A percentile compares a stretch with the other conserved stretches of the same genome.
These are phyloP conservation scores for Komagataella ulmi DNA, from an alignment of 805 yeast species.

Conservation along the genomic window DNA sequence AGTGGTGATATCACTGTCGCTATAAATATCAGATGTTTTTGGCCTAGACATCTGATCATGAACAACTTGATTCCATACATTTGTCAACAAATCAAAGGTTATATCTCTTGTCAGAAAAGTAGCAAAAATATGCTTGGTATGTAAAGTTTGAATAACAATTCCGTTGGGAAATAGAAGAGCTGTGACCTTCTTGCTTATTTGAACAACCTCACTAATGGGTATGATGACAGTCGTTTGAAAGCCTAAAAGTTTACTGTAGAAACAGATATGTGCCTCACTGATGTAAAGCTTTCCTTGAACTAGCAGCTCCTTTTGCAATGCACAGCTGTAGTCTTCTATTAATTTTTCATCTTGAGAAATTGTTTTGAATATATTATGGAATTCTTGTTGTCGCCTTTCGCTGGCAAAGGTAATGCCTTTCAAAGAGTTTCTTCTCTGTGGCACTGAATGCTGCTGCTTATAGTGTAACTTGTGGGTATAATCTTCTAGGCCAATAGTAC, in stretches of 20 bases:
- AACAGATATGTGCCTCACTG: slow-evolving; percentile 40
- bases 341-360: slow-evolving; percentile 36
- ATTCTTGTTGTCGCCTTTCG: slow-evolving; percentile 42
- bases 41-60: slow-evolving; percentile 7
- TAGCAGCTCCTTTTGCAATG: slow-evolving; percentile 49
- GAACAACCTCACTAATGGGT: slow-evolving; percentile 48
- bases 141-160: slow-evolving; percentile 46
- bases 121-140: slow-evolving; percentile 51
- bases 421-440: not conserved
- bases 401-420: slow-evolving; percentile 14
- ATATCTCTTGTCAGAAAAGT: slow-evolving; percentile 50
- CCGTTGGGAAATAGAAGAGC: slow-evolving; percentile 64
- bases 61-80: slow-evolving; percentile 43
- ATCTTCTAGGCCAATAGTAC: not conserved
- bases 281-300: slow-evolving; percentile 56
- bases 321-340: slow-evolving; percentile 54
- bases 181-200: slow-evolving; percentile 51
- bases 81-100: slow-evolving; percentile 34
- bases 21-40: not conserved
- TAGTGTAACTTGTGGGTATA: not conserved
- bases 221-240: slow-evolving; percentile 47
- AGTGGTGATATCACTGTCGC: not conserved
- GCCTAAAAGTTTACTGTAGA: slow-evolving; percentile 57
- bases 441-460: not conserved
- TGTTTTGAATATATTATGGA: slow-evolving; percentile 44